Evolutionary conservation across 2,329 filamentous ascomycete species (phyloP), one percentile per base, ranked within the genome.

Genomic region (Alternaria brassicae): DNA sequence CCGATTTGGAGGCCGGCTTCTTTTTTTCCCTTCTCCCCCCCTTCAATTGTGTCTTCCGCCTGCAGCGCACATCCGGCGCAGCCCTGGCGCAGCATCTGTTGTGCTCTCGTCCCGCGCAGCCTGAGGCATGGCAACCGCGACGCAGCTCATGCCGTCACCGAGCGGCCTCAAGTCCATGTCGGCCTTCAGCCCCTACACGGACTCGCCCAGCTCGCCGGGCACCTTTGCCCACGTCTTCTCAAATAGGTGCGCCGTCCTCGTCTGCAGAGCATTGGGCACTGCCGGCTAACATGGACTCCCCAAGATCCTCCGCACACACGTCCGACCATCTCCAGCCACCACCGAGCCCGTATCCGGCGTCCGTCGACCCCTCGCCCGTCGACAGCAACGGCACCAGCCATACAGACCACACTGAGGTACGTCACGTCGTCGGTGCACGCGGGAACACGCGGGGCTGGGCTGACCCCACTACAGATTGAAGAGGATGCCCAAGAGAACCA

Each of bases 341-440:
- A 36, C 77, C 79, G 15, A 82, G 80, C 63, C 82, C 81, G 28
- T 89, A 82, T 77, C 86, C 74, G 85, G 87, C 78, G 84, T 89
- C 62, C 66, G 89, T 93, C 53, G 91, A 92, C 39, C 91, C 91
- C 9, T 94, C 91, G 17, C 91, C 92, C 7, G 91, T 94, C 23
- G 93, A 92, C 50, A 95, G 92, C 37, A 93, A 91, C 74, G 91
- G 91, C 59, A 95, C 92, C 23, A 90, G 90, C 70, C 89, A 86
- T 37, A 94, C 92, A 9, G 91, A 95, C 71, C 89, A 86, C 42
- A 94, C 92, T 10, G 92, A 95, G 68, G 75, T 79, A 73, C 36
- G 39, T 17, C 47, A 54, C 28, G 15, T n/a, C 28, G 40, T 40
- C 13, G 45, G 34, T 25, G 17, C 15, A 25, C 17, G 15, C 34